Evolutionary conservation across 768 basidiomycete genomes (phyloP).

Genomic region (Hericium alpestre): DNA sequence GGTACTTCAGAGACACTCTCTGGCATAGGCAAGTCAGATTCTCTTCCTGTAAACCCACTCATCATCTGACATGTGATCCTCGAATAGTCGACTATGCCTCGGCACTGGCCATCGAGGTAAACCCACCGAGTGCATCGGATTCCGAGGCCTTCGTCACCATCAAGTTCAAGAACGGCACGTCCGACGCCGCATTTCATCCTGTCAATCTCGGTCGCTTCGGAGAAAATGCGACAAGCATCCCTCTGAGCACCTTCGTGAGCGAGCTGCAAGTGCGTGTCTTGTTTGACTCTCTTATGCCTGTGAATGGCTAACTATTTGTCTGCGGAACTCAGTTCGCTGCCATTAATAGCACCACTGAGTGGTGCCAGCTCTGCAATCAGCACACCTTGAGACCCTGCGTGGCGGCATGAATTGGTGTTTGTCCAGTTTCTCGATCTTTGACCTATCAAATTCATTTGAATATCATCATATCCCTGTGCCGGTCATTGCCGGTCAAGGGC

Average conservation of each 20-base stretch:
- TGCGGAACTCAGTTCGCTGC: not conserved
- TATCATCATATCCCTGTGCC: too few relatives aligned
- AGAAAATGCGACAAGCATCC: not conserved
- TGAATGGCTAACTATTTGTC: not conserved
- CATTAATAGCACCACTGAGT: not conserved
- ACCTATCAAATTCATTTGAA: too few relatives aligned
- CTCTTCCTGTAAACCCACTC: not conserved
- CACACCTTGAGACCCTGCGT: too few relatives aligned
- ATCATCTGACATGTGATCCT: not conserved
- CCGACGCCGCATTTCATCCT: not conserved
- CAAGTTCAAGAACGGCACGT: not conserved
- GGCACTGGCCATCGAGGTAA: not conserved
- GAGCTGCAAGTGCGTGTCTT: not conserved
- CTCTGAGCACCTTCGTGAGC: not conserved
- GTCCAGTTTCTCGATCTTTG: too few relatives aligned
- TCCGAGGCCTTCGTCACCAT: not conserved
- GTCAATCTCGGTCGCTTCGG: not conserved
- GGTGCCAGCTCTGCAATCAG: not conserved
- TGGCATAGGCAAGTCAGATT: not conserved
- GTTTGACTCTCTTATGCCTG: not conserved
- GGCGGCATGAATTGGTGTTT: too few relatives aligned
- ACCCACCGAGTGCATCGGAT: not conserved
- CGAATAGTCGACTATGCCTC: not conserved
- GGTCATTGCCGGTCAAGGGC: too few relatives aligned
- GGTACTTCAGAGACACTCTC: not conserved